Evolutionary conservation across 2,329 filamentous ascomycete species (phyloP), one percentile per base, ranked within the genome.

Genomic region (Pseudogymnoascus sp.): DNA sequence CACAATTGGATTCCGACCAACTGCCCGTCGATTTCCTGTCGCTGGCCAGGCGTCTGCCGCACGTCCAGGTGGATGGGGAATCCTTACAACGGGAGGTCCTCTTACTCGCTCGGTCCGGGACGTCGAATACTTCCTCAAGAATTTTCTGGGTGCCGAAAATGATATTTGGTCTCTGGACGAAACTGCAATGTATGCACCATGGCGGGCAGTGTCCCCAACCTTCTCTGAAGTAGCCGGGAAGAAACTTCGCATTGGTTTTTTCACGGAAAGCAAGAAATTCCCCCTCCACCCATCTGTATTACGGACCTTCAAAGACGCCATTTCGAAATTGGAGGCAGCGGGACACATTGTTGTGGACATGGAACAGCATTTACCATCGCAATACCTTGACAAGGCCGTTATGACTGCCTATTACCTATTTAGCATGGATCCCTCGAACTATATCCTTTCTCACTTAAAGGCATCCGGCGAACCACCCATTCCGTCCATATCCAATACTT

Each of bases 211-310:
- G 0, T 68, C 37, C 1, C 65, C 18, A 59, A 42, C 2, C 33
- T 13, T 35, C 33, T 35, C 33, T 8, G 33, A 35, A 35, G 12
- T 10, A 4, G 33, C 9, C 8, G 33, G 62, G 3, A 67, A 70
- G 48, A 60, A 33, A 59, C 64, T 84, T 3, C 74, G 73, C 0
- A 78, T 85, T 39, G 82, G 82, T 0, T 65, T 84, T 1, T 67
- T 82, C 9, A 62, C 75, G 1, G 78, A 79, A 48, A 79, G 82
- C 64, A 71, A 75, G 0, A 69, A 77, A 1, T 78, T 78, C 31
- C 80, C 79, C 0, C 70, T 83, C 0, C 80, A 82, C 25, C 81
- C 82, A 0, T 78, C 81, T 0, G 75, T 84, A 1, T 74, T 72
- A 1, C 73, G 79, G 1, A 73, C 78, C 1, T 64, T 84, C 1